Evolutionary conservation across 495 filamentous ascomycete species (phyloP).

Genomic region (Collariella sp.): DNA sequence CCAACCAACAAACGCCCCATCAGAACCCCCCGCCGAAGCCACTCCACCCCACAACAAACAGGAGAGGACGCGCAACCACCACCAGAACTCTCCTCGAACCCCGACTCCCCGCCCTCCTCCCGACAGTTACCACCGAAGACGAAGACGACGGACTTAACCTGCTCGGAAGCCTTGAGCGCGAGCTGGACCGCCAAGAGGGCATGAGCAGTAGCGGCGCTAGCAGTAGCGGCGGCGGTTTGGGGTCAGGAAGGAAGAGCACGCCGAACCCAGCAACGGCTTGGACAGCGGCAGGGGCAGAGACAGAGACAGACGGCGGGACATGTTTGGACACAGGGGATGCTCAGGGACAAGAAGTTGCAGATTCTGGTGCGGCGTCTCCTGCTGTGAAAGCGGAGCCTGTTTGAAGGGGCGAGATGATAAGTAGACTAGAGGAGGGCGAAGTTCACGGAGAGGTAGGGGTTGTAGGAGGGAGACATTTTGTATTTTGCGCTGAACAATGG

Average conservation of each 20-base stretch:
- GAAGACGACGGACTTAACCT: slow-evolving; percentile 26
- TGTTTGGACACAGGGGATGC: too few relatives aligned
- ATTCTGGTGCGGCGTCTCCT: too few relatives aligned
- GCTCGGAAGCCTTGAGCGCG: slow-evolving; percentile 26
- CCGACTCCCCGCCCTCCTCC: slow-evolving; percentile 18
- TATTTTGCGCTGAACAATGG: too few relatives aligned
- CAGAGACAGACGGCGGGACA: background rate
- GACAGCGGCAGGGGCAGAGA: background rate
- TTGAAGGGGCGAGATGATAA: too few relatives aligned
- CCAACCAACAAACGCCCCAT: background rate
- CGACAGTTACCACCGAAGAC: slow-evolving; percentile 13
- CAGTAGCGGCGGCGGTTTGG: background rate
- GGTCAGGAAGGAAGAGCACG: background rate
- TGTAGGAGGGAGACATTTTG: too few relatives aligned
- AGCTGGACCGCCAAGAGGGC: slow-evolving; percentile 25
- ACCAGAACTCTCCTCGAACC: background rate
- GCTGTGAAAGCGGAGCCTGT: too few relatives aligned
- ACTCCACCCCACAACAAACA: background rate
- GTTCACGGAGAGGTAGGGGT: too few relatives aligned
- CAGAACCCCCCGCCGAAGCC: background rate
- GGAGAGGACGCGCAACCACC: background rate
- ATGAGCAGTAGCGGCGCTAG: slow-evolving; percentile 6
- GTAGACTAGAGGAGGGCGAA: too few relatives aligned
- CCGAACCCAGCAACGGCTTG: background rate
- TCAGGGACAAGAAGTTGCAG: too few relatives aligned